These are phyloP conservation scores for Panaeolus papilionaceus DNA, from an alignment of 768 basidiomycete genomes.

Conservation along the genomic window DNA sequence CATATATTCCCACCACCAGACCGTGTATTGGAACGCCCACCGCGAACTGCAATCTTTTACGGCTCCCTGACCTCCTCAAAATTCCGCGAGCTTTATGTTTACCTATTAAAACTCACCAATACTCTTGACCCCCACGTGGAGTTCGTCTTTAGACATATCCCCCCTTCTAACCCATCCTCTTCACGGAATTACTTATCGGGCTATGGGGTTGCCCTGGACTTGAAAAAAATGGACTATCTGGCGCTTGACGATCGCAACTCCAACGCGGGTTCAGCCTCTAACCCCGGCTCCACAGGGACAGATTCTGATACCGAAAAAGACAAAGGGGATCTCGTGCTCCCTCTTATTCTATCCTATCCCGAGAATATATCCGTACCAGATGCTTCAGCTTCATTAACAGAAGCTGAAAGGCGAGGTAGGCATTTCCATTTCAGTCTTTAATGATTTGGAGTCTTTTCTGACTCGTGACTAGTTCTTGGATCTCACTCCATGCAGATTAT, in stretches of 20 bases:
- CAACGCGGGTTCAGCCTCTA: constrained; percentile 24
- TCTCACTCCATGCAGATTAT: constrained; percentile 80
- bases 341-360: constrained; percentile 46
- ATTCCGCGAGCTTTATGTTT: constrained; percentile 73
- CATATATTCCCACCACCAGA: constrained; percentile 66
- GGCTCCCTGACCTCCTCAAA: constrained; percentile 67
- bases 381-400: constrained; percentile 48
- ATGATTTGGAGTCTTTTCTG: neutral
- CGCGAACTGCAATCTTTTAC: constrained; percentile 79
- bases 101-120: constrained; percentile 59
- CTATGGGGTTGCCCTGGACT: constrained; percentile 89
- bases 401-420: constrained; percentile 61
- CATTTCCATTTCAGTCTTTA: neutral
- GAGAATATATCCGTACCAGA: constrained; percentile 45
- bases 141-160: constrained; percentile 79
- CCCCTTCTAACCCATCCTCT: constrained; percentile 38
- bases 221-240: constrained; percentile 98
- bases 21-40: constrained; percentile 51
- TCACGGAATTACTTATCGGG: constrained; percentile 69
- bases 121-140: constrained; percentile 56
- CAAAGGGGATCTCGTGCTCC: constrained; percentile 40
- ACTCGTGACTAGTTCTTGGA: constrained; percentile 61
- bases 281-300: constrained; percentile 17
- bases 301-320: constrained; percentile 35
- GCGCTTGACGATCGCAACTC: constrained; percentile 85